Conservation (phyloP, 129 eudicot genomes). For the Tanacetum coccineum region DNA sequence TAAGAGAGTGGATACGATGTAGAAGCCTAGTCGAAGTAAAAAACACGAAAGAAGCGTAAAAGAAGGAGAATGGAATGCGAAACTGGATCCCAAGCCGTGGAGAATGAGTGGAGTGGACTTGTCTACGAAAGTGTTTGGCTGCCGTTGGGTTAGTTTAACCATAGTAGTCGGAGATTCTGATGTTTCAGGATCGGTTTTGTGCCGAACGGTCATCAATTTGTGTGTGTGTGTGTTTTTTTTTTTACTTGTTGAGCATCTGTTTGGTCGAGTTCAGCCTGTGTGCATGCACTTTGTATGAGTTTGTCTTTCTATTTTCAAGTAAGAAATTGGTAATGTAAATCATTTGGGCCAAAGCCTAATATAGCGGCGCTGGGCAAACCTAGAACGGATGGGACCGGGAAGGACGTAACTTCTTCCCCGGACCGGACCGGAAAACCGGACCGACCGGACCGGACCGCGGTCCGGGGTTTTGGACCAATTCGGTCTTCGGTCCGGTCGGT, state of each 20-base stretch:
- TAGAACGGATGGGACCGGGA: too few relatives aligned
- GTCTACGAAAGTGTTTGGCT: constrained; percentile 75
- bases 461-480: too few relatives aligned
- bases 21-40: constrained; percentile 64
- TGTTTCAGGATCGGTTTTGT: constrained; percentile 26
- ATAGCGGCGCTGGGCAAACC: too few relatives aligned
- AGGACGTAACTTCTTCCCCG: too few relatives aligned
- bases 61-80: constrained; percentile 33
- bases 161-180: constrained; percentile 41
- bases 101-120: constrained; percentile 75
- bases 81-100: constrained; percentile 79
- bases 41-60: constrained; percentile 74
- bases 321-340: too few relatives aligned
- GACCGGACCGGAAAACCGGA: too few relatives aligned
- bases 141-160: constrained; percentile 52
- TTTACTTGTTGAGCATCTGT: too few relatives aligned
- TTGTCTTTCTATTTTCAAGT: too few relatives aligned
- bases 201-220: constrained; percentile 2
- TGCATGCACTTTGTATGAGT: neutral
- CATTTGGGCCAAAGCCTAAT: too few relatives aligned
- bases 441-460: too few relatives aligned
- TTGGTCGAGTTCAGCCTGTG: neutral
- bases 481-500: too few relatives aligned
- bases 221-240: neutral
- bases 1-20: constrained; percentile 66